phyloP scores from a whole-genome alignment of 129 eudicot species.

The Sambucus nigra region DNA sequence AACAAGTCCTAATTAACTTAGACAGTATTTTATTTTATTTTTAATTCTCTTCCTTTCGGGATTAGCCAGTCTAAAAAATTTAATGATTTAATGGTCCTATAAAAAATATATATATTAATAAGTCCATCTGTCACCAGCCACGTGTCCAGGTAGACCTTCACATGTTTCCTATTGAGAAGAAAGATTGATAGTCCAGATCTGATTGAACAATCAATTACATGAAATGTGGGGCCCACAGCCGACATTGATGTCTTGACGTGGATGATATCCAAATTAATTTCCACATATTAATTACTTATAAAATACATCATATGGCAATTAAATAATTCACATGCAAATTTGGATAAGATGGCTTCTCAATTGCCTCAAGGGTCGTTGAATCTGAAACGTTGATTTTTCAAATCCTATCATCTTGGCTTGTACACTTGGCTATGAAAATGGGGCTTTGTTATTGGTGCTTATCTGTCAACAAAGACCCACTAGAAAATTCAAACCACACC shows the following conservation, averaged over 20 bases:
- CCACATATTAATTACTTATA: too few relatives aligned
- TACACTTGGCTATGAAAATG: neutral
- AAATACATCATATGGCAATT: neutral
- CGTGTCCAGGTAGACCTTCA: too few relatives aligned
- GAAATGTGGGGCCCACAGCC: conserved; percentile 2
- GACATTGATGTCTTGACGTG: neutral
- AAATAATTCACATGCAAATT: neutral
- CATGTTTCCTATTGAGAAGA: too few relatives aligned
- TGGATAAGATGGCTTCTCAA: conserved; percentile 24
- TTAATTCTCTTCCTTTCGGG: too few relatives aligned
- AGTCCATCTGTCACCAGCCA: too few relatives aligned
- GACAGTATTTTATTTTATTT: too few relatives aligned
- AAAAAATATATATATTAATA: too few relatives aligned
- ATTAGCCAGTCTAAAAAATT: too few relatives aligned
- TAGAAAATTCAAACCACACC: conserved; percentile 7
- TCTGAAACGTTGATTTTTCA: conserved; percentile 13
- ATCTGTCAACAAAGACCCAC: conserved; percentile 20
- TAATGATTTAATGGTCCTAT: too few relatives aligned
- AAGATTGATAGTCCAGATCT: neutral
- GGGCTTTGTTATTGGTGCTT: conserved; percentile 9
- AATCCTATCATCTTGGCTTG: neutral
- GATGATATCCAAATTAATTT: neutral
- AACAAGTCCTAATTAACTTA: too few relatives aligned
- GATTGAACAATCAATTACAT: neutral
- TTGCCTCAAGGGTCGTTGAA: conserved; percentile 21